Evolutionary conservation across 768 basidiomycete species (phyloP).

Genomic region (Lenzites betulinus): DNA sequence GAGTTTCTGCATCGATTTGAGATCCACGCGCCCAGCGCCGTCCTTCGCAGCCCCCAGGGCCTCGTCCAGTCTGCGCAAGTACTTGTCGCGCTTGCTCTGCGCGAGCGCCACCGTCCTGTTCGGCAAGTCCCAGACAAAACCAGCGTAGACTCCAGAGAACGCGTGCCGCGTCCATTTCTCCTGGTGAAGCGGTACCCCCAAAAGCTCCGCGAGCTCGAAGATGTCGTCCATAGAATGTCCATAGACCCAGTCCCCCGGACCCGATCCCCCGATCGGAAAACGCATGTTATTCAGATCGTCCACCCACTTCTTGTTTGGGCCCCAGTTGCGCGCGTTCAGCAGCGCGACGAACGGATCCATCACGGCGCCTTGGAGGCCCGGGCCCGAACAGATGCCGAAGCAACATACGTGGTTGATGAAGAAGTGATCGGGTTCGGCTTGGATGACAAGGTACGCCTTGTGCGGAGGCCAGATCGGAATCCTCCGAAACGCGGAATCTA

Average conservation of each 20-base stretch:
- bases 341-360: constrained; percentile 9
- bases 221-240: background rate
- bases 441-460: constrained; percentile 3
- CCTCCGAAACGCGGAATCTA: constrained; percentile 3
- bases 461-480: background rate
- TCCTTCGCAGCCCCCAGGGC: constrained; percentile 8
- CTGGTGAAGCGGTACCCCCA: constrained; percentile 30
- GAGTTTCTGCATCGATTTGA: constrained; percentile 26
- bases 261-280: background rate
- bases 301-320: constrained; percentile 4
- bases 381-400: background rate
- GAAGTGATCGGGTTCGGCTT: background rate
- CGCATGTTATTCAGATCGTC: constrained; percentile 5
- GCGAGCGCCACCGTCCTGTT: constrained; percentile 32
- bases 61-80: constrained; percentile 16
- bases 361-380: background rate
- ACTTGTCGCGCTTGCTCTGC: constrained; percentile 31
- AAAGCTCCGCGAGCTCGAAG: constrained; percentile 4
- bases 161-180: constrained; percentile 26
- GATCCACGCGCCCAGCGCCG: constrained; percentile 1
- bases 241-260: background rate
- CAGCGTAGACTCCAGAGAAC: constrained; percentile 26
- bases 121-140: constrained; percentile 35
- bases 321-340: background rate
- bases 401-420: constrained; percentile 1